phyloP scores from a whole-genome alignment of 108 stramenopile species.

The Skeletonema costatum region DNA sequence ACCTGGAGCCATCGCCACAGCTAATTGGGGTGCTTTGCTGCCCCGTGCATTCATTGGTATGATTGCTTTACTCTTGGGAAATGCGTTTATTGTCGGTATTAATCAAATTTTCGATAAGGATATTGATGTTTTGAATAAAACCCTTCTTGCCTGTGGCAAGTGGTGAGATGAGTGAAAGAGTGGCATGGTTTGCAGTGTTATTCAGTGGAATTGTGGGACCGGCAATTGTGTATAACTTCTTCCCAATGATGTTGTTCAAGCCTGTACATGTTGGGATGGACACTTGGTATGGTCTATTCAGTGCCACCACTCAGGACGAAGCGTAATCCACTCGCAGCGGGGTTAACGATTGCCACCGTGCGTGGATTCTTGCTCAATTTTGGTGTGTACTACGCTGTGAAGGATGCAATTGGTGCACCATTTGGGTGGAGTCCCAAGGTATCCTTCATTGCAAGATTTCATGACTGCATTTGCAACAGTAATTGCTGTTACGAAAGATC shows the following conservation, averaged over 20 bases:
- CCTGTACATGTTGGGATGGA: conserved; percentile 90
- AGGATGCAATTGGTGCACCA: conserved; percentile 89
- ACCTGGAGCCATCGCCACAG: conserved; percentile 65
- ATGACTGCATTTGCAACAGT: conserved; percentile 95
- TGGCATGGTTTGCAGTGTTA: conserved; percentile 85
- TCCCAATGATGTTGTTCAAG: conserved; percentile 82
- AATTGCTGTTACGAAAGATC: conserved; percentile 95
- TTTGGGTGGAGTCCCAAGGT: conserved; percentile 95
- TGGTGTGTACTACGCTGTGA: conserved; percentile 96
- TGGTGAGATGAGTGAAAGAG: conserved; percentile 86
- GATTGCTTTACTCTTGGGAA: conserved; percentile 90
- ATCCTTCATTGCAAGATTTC: conserved; percentile 93
- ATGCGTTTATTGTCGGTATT: conserved; percentile 97
- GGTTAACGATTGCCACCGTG: conserved; percentile 93
- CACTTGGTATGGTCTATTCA: conserved; percentile 89
- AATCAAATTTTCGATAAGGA: conserved; percentile 96
- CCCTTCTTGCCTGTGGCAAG: conserved; percentile 95
- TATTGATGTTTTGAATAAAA: conserved; percentile 96
- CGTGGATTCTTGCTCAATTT: conserved; percentile 97
- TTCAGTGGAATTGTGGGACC: conserved; percentile 69
- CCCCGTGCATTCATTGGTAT: conserved; percentile 89
- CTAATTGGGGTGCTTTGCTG: conserved; percentile 71
- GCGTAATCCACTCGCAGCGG: conserved; percentile 89
- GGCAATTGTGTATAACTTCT: conserved; percentile 74
- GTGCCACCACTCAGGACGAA: conserved; percentile 94